Conservation (phyloP, 306 rosid genomes). For the Dalbergia oliveri region DNA sequence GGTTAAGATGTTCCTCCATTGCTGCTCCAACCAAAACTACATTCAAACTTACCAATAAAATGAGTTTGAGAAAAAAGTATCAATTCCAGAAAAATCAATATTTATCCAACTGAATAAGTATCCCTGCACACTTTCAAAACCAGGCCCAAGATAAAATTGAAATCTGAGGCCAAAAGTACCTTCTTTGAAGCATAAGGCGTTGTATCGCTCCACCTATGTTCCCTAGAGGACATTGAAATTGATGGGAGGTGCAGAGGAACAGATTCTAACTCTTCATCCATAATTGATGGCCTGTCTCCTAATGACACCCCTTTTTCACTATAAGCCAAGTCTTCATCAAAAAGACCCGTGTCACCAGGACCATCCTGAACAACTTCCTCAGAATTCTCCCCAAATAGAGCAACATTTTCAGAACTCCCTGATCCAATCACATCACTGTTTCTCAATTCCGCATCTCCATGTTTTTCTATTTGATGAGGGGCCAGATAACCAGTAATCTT, state of each 20-base stretch:
- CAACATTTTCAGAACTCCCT: slow-evolving; percentile 57
- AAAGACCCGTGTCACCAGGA: slow-evolving; percentile 56
- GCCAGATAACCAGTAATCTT: slow-evolving; percentile 53
- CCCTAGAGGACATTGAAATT: slow-evolving; percentile 59
- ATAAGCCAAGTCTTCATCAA: slow-evolving; percentile 79
- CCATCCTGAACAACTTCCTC: slow-evolving; percentile 46
- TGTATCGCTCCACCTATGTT: slow-evolving; percentile 85
- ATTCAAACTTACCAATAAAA: slow-evolving; percentile 23
- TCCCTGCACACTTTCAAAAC: slow-evolving; percentile 23
- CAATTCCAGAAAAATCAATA: slow-evolving; percentile 23
- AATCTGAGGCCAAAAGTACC: slow-evolving; percentile 65
- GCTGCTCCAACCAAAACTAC: background rate
- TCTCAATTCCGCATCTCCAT: slow-evolving; percentile 48
- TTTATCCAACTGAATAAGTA: slow-evolving; percentile 22
- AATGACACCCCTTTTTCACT: slow-evolving; percentile 46
- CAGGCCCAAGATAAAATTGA: slow-evolving; percentile 30
- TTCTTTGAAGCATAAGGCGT: slow-evolving; percentile 79
- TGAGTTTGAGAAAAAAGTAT: background rate
- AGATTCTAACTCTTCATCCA: slow-evolving; percentile 69
- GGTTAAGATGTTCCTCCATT: slow-evolving; percentile 4
- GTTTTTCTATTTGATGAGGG: slow-evolving; percentile 54
- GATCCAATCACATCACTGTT: slow-evolving; percentile 45
- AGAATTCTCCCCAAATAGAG: slow-evolving; percentile 41
- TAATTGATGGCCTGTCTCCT: slow-evolving; percentile 59
- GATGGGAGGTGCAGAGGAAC: slow-evolving; percentile 66